Evolutionary conservation across 768 basidiomycete genomes (phyloP).

Genomic region (Boletus barrowsii): DNA sequence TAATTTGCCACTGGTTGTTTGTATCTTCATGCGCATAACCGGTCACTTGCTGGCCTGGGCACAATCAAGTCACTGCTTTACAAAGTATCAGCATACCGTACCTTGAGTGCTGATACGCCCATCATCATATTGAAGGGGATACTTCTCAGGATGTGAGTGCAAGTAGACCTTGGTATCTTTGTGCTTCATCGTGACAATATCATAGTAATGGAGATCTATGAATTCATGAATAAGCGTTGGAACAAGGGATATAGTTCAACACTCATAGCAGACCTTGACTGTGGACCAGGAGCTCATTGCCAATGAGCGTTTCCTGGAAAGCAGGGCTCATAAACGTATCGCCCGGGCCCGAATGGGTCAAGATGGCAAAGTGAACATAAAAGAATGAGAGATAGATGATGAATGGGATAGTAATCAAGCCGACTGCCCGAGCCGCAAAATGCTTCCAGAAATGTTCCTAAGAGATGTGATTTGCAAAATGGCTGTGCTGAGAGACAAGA

Average conservation of each 20-base stretch:
- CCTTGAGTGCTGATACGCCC: conserved; percentile 94
- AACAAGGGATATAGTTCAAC: neutral
- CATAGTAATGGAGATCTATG: conserved; percentile 90
- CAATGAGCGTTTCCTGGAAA: conserved; percentile 93
- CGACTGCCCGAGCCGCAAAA: conserved; percentile 79
- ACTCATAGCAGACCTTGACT: conserved; percentile 69
- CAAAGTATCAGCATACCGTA: conserved; percentile 15
- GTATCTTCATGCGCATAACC: conserved; percentile 92
- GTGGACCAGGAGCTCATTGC: conserved; percentile 89
- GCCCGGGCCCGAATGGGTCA: conserved; percentile 86
- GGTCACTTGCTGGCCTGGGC: conserved; percentile 87
- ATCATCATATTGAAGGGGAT: conserved; percentile 93
- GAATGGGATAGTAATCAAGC: conserved; percentile 86
- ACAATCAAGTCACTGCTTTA: neutral
- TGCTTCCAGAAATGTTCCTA: conserved; percentile 90
- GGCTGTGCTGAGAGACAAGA: neutral
- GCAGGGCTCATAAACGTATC: conserved; percentile 97
- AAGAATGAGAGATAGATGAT: conserved; percentile 93
- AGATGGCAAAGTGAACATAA: conserved; percentile 89
- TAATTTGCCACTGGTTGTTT: conserved; percentile 94
- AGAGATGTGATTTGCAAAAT: neutral
- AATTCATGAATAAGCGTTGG: neutral
- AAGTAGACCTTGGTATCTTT: conserved; percentile 91
- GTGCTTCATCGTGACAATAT: conserved; percentile 83
- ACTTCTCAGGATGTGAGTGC: conserved; percentile 88